Base-by-base conservation (phyloP, 768 basidiomycete genomes). In the Lactarius indigo region DNA sequence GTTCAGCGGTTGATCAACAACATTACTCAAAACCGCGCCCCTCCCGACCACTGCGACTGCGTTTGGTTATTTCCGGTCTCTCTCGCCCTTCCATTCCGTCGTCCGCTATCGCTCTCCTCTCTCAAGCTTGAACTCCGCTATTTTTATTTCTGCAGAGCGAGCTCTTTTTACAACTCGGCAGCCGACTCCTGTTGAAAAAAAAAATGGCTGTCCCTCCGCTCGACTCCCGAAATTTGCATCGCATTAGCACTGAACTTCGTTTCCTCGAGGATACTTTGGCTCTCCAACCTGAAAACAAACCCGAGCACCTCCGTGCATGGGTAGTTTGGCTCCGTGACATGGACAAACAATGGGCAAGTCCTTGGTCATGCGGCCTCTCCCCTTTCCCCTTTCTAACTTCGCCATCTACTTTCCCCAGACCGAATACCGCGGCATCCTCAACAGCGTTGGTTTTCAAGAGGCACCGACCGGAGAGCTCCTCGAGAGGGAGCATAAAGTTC, bases 1-100 rank as follows among this genome's bases (percentile, higher is more conserved):
- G 66, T 64, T 26, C 66, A 68, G 66, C 66, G 62, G 57, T 59
- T 60, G 66, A 68, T 68, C 61, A 66, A 66, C 61, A 66, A 58
- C 61, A 63, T 66, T 63, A 41, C 61, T 54, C 61, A 58, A 66
- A 65, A 56, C 52, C 60, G 50, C 65, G 44, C 60, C 57, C 44
- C 61, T 57, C 44, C n/a, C 31, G 12, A 31, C 47, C 47, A 39
- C 55, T 42, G 37, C 17, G 61, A 50, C 61, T 50, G 47, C 35
- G 47, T 66, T 63, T 58, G 39, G 31, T 47, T 41, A 26, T 57
- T 61, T 57, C 56, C 65, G 65, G 65, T 54, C 37, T 41, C 15
- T 26, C 30, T 57, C 26, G 50, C 50, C 50, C 30, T 58, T 61
- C 41, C 50, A 58, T 59, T 44, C 61, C 42, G 61, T 33, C 56